These are phyloP conservation scores for Amanita pseudoporphyria DNA, from an alignment of 768 basidiomycete species.

Conservation along the genomic window DNA sequence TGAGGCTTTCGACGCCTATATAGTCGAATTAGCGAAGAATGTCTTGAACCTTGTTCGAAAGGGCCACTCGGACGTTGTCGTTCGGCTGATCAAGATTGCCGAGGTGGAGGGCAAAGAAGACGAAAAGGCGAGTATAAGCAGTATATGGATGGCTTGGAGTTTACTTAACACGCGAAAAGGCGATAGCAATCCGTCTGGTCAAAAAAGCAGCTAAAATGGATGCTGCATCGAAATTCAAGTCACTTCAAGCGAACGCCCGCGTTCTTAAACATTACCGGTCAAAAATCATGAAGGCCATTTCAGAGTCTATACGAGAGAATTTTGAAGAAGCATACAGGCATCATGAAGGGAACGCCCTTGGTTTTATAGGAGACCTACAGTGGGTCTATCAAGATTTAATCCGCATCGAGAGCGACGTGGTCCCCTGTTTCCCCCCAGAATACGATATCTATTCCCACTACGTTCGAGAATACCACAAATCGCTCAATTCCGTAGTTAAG, in stretches of 20 bases:
- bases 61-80: conserved; percentile 78
- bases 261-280: conserved; percentile 93
- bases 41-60: conserved; percentile 71
- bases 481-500: conserved; percentile 66
- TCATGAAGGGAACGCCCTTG: conserved; percentile 52
- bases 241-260: conserved; percentile 87
- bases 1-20: conserved; percentile 76
- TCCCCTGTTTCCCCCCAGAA: conserved; percentile 83
- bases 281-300: conserved; percentile 75
- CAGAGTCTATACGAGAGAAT: conserved; percentile 60
- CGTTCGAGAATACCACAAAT: conserved; percentile 84
- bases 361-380: conserved; percentile 66
- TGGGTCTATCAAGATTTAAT: conserved; percentile 97
- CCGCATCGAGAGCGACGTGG: conserved; percentile 84
- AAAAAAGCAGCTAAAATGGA: conserved; percentile 91
- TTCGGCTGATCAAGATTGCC: conserved; percentile 86
- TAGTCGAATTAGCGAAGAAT: conserved; percentile 67
- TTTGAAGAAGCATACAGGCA: conserved; percentile 61
- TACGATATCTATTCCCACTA: conserved; percentile 84
- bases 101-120: conserved; percentile 91
- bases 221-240: conserved; percentile 88
- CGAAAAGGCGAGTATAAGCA: conserved; percentile 59
- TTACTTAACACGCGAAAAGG: conserved; percentile 33
- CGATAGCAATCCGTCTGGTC: conserved; percentile 87
- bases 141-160: neutral